A percentile compares a stretch with the other conserved stretches of the same genome.
Conservation (phyloP, 2,329 filamentous ascomycete species). For the Beauveria varroae region DNA sequence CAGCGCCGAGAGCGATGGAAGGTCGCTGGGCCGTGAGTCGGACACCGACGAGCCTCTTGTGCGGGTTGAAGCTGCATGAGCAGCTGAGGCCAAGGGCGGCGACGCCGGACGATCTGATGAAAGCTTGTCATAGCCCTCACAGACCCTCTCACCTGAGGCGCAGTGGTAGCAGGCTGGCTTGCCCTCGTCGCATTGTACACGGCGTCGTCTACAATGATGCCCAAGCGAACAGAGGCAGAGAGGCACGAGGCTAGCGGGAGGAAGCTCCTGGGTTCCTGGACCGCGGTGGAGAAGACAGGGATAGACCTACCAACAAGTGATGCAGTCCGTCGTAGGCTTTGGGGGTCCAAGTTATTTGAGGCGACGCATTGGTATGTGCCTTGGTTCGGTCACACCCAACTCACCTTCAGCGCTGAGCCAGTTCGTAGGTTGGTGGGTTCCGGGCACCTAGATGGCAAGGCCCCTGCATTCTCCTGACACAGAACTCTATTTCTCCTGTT, state of each 20-base stretch:
- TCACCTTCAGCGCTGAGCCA: not conserved
- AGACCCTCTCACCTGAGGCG: slow-evolving; percentile 15
- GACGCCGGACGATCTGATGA: not conserved
- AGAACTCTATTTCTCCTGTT: slow-evolving; percentile 3
- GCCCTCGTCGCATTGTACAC: slow-evolving; percentile 22
- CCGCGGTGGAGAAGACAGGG: not conserved
- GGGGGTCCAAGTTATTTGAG: slow-evolving; percentile 8
- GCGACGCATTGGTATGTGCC: not conserved
- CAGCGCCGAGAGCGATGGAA: not conserved
- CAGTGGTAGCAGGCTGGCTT: slow-evolving; percentile 20
- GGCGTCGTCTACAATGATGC: slow-evolving; percentile 15
- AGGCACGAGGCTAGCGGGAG: not conserved
- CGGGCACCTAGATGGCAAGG: not conserved
- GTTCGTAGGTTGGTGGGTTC: not conserved
- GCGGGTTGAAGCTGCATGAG: not conserved
- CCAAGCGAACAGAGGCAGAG: not conserved
- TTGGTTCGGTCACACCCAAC: not conserved
- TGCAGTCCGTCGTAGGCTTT: slow-evolving; percentile 15
- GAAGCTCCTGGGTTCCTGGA: not conserved
- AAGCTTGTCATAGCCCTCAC: slow-evolving; percentile 22
- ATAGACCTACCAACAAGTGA: slow-evolving; percentile 15
- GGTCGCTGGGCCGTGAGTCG: slow-evolving; percentile 11
- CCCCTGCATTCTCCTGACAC: slow-evolving; percentile 5
- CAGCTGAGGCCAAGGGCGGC: not conserved
- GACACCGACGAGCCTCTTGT: not conserved